Percentiles rank a stretch among this genome's conserved stretches.
These are phyloP conservation scores for Entelexis paramagnoliae DNA, from an alignment of 1,139 yeast species.

Conservation along the genomic window DNA sequence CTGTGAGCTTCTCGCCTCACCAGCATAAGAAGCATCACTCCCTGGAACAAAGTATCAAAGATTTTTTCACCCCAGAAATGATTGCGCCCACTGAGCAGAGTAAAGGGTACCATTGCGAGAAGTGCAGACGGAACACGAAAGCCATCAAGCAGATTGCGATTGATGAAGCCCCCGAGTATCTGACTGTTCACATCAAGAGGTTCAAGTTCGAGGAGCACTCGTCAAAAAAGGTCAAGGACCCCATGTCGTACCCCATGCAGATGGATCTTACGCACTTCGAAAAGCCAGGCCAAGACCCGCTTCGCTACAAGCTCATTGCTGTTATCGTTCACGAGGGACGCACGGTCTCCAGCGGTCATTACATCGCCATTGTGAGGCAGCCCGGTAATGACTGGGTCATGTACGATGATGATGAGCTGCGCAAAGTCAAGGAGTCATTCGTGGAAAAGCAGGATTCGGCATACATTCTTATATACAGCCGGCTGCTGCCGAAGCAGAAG, in stretches of 20 bases:
- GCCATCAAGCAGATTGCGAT: slow-evolving; percentile 71
- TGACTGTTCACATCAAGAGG: slow-evolving; percentile 76
- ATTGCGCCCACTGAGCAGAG: slow-evolving; percentile 36
- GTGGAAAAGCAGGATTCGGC: slow-evolving; percentile 71
- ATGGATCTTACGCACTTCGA: slow-evolving; percentile 64
- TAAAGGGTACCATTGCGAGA: slow-evolving; percentile 63
- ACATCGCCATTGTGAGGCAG: slow-evolving; percentile 80
- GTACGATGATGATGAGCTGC: slow-evolving; percentile 85
- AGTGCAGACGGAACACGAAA: slow-evolving; percentile 63
- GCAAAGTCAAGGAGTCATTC: slow-evolving; percentile 57
- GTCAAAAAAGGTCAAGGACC: slow-evolving; percentile 79
- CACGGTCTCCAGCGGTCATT: slow-evolving; percentile 86
- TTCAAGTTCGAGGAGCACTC: slow-evolving; percentile 62
- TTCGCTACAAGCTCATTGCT: slow-evolving; percentile 62
- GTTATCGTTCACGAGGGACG: slow-evolving; percentile 94
- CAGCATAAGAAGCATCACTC: slow-evolving; percentile 39
- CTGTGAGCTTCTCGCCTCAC: slow-evolving; percentile 44
- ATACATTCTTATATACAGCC: slow-evolving; percentile 71
- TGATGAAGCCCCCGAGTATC: slow-evolving; percentile 75
- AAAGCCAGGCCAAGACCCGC: slow-evolving; percentile 21
- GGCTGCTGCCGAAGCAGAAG: slow-evolving; percentile 24
- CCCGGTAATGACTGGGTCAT: slow-evolving; percentile 81
- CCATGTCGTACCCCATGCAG: slow-evolving; percentile 67
- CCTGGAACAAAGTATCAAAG: slow-evolving; percentile 61
- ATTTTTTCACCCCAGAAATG: slow-evolving; percentile 71